phyloP scores from a whole-genome alignment of 495 filamentous ascomycete genomes.

The Penicillium manginii region DNA sequence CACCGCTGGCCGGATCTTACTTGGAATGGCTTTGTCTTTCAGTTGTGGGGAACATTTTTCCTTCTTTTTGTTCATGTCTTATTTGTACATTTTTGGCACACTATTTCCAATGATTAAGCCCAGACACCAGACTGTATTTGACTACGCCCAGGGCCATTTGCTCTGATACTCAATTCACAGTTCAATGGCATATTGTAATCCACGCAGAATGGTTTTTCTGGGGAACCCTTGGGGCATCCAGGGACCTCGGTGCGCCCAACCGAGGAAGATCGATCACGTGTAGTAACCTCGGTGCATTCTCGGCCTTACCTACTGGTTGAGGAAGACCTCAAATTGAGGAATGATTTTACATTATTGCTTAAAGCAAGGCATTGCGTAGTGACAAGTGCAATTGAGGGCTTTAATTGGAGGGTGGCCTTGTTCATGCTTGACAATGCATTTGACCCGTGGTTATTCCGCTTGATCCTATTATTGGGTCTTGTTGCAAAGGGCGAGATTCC shows the following conservation, averaged over 20 bases:
- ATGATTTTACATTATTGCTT: too few species aligned
- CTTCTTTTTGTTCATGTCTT: constrained; percentile 2
- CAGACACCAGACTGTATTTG: neutral
- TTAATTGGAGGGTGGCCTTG: too few species aligned
- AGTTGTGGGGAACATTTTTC: neutral
- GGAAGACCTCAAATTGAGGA: too few species aligned
- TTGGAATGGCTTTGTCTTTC: neutral
- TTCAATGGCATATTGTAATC: neutral
- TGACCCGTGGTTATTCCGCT: neutral
- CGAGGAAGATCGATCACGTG: constrained; percentile 20
- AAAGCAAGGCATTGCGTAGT: too few species aligned
- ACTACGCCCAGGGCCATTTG: neutral
- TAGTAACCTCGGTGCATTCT: neutral
- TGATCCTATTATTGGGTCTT: neutral
- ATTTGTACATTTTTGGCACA: constrained; percentile 1
- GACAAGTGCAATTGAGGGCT: too few species aligned
- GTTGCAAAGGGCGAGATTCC: neutral
- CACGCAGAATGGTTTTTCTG: neutral
- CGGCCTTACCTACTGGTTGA: neutral
- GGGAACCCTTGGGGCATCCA: neutral
- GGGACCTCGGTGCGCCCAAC: constrained; percentile 4
- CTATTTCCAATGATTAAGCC: neutral
- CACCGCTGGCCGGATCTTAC: neutral
- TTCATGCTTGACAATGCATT: too few species aligned
- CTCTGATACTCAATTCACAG: neutral